Evolutionary conservation across 495 filamentous ascomycete species (phyloP), one percentile per base, ranked within the genome.

Genomic region (Lineolata rhizophorae): DNA sequence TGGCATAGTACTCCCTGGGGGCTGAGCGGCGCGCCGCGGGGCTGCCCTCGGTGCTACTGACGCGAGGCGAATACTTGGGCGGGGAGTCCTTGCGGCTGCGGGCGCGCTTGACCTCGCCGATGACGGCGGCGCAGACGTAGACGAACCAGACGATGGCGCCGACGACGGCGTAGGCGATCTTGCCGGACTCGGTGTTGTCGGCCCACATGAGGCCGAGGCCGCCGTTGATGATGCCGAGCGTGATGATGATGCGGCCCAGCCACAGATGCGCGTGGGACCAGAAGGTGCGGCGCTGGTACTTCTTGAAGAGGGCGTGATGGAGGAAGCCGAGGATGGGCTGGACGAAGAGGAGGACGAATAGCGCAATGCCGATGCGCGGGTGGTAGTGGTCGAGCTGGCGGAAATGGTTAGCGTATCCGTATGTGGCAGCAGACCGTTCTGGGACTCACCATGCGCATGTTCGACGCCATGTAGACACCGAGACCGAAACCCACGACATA

Each of bases 151-250:
- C 32, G n/a, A 47, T 30, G 11, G 15, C 46, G 2, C 41, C 44
- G 29, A 44, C 22, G 17, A 47, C 36, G 14, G 25, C 35, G 29
- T 47, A 49, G 0, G 38, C 41, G 12, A 35, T 29, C 2, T 35
- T 18, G 0, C 37, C 31, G 11, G n/a, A 9, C 9, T 15, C 21
- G 3, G 14, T 29, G 14, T 39, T 30, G 15, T 30, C 27, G 8
- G 43, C 40, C 3, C 46, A 37, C 18, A 29, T 24, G 4, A 51
- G 20, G 1, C 48, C 48, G 0, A 51, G 33, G 4, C 43, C 48
- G 18, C 48, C 48, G 26, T 51, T 51, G 33, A 51, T 39, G 25
- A 51, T 49, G 12, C 48, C 48, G 3, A 51, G 37, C 3, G 40
- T 25, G 30, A 51, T 49, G 11, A 38, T 26, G 15, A 37, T 19